Evolutionary conservation across 805 yeast species (phyloP), one percentile per base, ranked within the genome.

Genomic region (Lipomyces spencermartinsiae): DNA sequence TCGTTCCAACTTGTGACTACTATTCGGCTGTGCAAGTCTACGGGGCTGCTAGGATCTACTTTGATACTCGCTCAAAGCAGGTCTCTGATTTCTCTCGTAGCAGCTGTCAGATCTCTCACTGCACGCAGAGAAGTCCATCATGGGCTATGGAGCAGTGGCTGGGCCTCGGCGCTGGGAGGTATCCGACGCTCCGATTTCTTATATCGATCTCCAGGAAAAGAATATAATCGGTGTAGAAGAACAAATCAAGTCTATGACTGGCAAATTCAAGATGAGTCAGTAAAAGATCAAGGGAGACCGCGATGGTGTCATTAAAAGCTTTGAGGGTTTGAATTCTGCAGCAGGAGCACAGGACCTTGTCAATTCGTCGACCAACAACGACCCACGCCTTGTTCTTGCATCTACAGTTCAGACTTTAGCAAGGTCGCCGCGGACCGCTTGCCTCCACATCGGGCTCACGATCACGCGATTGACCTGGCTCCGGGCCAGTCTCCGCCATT

Each of bases 1-100:
- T 81, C 57, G 91, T 87, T n/a, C 90, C 91, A 19, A 88, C 91
- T 1, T 88, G 91, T 91, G 88, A 86, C 75, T 87, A 86, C 75
- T 87, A 83, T 76, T 86, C 85, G 1, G 77, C 85, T 4, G 87
- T 84, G 46, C 90, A 88, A 73, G 79, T 84, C 58, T 79, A 83
- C 65, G 91, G 91, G 2, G 82, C 75, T 35, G 82, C 88, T 9
- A 79, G 69, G 35, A 69, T 83, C 31, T 74, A 85, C n/a, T 86
- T 84, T 61, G 84, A 58, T 33, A 22, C 61, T 35, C 29, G 33
- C 5, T 58, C 56, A 25, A 31, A 29, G 6, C 59, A 58, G 25
- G 7, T 31, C 34, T 39, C 46, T 22, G 31, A 37, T n/a, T 83
- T 79, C 80, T 87, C 9, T 71, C 83, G 55, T 66, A 76, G 0